Evolutionary conservation across 257 asterid genomes (phyloP).

Genomic region (Solanum ossicruentum): DNA sequence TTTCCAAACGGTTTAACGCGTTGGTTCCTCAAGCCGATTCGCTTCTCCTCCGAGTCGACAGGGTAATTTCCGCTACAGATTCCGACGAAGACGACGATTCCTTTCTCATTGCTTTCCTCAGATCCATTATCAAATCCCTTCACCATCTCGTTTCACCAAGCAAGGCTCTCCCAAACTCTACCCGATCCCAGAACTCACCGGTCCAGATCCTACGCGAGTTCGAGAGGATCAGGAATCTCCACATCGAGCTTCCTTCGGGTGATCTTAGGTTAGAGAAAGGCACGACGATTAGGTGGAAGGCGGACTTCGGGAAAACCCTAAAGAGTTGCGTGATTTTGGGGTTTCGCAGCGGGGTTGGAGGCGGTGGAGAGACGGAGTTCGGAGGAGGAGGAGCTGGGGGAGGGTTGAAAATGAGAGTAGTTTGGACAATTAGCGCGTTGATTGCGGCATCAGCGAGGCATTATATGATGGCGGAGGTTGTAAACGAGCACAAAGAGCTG

Average conservation of each 20-base stretch:
- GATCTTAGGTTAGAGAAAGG: conserved; percentile 40
- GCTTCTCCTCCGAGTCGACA: conserved; percentile 56
- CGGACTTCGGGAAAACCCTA: conserved; percentile 42
- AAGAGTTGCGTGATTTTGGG: conserved; percentile 46
- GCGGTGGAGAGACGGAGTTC: conserved; percentile 13
- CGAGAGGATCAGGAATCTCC: conserved; percentile 22
- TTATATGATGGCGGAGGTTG: conserved; percentile 40
- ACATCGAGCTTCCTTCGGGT: conserved; percentile 50
- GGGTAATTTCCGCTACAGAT: conserved; percentile 37
- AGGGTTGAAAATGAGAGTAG: conserved; percentile 47
- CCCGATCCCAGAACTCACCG: conserved; percentile 31
- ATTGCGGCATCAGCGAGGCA: conserved; percentile 62
- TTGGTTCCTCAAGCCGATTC: conserved; percentile 50
- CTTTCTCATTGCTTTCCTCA: conserved; percentile 20
- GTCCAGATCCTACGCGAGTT: conserved; percentile 40
- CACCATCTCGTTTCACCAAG: conserved; percentile 19
- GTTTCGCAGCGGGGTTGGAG: conserved; percentile 5
- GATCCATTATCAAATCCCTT: conserved; percentile 28
- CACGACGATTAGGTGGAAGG: conserved; percentile 37
- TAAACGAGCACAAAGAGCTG: conserved; percentile 31
- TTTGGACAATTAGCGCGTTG: conserved; percentile 56
- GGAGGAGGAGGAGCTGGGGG: conserved; percentile 10
- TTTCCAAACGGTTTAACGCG: conserved; percentile 38
- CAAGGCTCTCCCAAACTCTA: not conserved
- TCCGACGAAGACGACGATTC: conserved; percentile 20